Percentiles rank a stretch among this genome's conserved stretches.
phyloP scores from a whole-genome alignment of 371 early-diverging fungal species.

The Phascolomyces articulosus region DNA sequence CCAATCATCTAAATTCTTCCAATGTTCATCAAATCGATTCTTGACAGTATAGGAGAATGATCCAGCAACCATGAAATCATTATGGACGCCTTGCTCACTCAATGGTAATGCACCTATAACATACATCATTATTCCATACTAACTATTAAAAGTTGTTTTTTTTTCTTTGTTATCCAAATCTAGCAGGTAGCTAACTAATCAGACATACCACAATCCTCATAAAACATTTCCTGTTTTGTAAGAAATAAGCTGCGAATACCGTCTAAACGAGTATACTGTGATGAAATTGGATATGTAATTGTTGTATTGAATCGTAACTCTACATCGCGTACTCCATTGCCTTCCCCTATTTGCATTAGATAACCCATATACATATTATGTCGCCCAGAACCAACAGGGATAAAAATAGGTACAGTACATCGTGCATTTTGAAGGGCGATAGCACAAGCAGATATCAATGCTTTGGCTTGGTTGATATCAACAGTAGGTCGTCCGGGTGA shows the following conservation, averaged over 20 bases:
- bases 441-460: slow-evolving; percentile 70
- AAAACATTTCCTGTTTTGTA: slow-evolving; percentile 44
- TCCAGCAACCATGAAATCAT: slow-evolving; percentile 41
- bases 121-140: neutral
- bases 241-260: slow-evolving; percentile 61
- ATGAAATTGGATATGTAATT: slow-evolving; percentile 58
- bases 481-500: slow-evolving; percentile 36
- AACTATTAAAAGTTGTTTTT: too few relatives aligned
- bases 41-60: slow-evolving; percentile 58
- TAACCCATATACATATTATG: slow-evolving; percentile 67
- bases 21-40: slow-evolving; percentile 62
- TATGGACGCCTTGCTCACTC: neutral
- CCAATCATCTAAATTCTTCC: slow-evolving; percentile 47
- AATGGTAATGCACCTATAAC: neutral
- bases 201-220: slow-evolving; percentile 42
- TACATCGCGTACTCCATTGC: slow-evolving; percentile 28
- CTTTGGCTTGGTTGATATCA: slow-evolving; percentile 67
- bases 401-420: slow-evolving; percentile 78
- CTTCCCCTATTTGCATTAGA: slow-evolving; percentile 25
- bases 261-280: slow-evolving; percentile 57
- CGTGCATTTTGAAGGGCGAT: slow-evolving; percentile 75
- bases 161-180: too few relatives aligned
- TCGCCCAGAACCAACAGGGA: slow-evolving; percentile 71
- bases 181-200: too few relatives aligned
- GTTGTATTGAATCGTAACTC: slow-evolving; percentile 66